Percentiles rank a stretch among this genome's conserved stretches.
These are phyloP conservation scores for Aureoboletus auriporus DNA, from an alignment of 768 basidiomycete species.

Conservation along the genomic window DNA sequence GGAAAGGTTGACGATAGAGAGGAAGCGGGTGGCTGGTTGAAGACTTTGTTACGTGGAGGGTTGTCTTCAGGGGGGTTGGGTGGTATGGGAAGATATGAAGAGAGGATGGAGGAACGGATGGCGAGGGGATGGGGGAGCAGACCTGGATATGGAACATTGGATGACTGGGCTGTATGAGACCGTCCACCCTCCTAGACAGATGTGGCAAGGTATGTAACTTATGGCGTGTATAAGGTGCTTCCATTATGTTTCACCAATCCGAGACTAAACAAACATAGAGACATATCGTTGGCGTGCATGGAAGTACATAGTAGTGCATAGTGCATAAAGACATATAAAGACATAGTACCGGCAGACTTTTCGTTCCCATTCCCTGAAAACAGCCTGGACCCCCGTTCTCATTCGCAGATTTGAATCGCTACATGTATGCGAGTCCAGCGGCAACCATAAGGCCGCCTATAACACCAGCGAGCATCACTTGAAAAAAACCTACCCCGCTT, in stretches of 20 bases:
- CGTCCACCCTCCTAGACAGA: background rate
- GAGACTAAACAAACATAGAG: background rate
- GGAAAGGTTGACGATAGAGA: conserved; percentile 29
- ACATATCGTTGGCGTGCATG: conserved; percentile 15
- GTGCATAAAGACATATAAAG: conserved; percentile 11
- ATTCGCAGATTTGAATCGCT: conserved; percentile 21
- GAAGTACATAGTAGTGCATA: conserved; percentile 7
- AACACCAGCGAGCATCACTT: conserved; percentile 30
- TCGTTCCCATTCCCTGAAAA: no score
- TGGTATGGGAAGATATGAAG: conserved; percentile 34
- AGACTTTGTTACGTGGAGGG: conserved; percentile 15
- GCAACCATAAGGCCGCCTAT: conserved; percentile 30
- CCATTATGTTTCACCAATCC: no score
- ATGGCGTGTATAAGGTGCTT: background rate
- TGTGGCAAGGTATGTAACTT: conserved; percentile 4
- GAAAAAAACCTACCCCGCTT: conserved; percentile 26
- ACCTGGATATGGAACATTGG: conserved; percentile 38
- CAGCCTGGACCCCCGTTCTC: background rate
- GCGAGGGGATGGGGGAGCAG: conserved; percentile 45
- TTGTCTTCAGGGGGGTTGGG: conserved; percentile 21
- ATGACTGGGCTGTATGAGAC: conserved; percentile 54
- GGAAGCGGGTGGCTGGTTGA: conserved; percentile 24
- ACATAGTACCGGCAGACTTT: background rate
- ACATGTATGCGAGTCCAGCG: conserved; percentile 29
- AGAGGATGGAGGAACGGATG: conserved; percentile 51